These are phyloP conservation scores for Ramaria sp. DNA, from an alignment of 768 basidiomycete genomes.

Conservation along the genomic window DNA sequence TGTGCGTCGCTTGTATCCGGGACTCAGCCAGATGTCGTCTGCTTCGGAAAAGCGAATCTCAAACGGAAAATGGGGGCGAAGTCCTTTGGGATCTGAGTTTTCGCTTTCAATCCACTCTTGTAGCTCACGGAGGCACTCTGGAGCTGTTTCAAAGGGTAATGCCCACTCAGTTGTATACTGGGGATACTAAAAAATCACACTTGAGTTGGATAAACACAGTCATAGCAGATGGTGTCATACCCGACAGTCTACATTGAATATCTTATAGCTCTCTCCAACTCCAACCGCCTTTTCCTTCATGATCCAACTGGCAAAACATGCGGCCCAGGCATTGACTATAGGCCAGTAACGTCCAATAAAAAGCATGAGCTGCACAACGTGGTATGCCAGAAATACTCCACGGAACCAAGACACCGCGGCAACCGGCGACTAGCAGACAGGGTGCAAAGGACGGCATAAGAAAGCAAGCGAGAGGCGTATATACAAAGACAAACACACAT, in stretches of 20 bases:
- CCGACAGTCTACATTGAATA: conserved; percentile 92
- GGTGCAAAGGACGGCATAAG: conserved; percentile 2
- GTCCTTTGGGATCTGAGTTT: conserved; percentile 51
- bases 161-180: conserved; percentile 97
- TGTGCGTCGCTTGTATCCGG: conserved; percentile 65
- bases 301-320: conserved; percentile 60
- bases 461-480: background rate
- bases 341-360: conserved; percentile 62
- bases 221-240: conserved; percentile 31
- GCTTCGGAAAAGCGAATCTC: conserved; percentile 82
- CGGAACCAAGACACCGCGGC: conserved; percentile 53
- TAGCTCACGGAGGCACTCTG: conserved; percentile 60
- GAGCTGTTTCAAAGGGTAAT: conserved; percentile 60
- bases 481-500: conserved; percentile 37
- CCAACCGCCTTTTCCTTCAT: conserved; percentile 40
- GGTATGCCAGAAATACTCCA: conserved; percentile 64
- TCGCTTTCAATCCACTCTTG: conserved; percentile 63
- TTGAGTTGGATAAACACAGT: conserved; percentile 11
- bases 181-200: conserved; percentile 46
- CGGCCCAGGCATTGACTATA: conserved; percentile 51
- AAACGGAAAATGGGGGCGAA: conserved; percentile 84
- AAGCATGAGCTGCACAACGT: conserved; percentile 74
- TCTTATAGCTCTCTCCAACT: conserved; percentile 66
- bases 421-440: conserved; percentile 34
- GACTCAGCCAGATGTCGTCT: conserved; percentile 94